A percentile compares a stretch with the other conserved stretches of the same genome.
These are phyloP conservation scores for Leucaena leucocephala DNA, from an alignment of 306 rosid species.

Conservation along the genomic window DNA sequence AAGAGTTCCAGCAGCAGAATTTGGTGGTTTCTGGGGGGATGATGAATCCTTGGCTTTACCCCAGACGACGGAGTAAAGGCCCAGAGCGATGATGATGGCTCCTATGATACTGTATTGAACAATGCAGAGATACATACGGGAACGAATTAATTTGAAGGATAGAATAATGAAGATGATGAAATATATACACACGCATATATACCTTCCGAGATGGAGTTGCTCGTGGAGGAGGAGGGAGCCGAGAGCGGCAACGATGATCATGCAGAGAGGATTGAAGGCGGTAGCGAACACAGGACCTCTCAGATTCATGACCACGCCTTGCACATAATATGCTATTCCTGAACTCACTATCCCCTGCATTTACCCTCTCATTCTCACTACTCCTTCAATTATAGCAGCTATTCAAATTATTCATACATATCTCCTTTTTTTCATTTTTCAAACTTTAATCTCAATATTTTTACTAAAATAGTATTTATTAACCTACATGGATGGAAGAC, in stretches of 20 bases:
- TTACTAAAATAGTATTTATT: no score
- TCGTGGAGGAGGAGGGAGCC: constrained; percentile 62
- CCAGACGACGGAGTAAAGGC: constrained; percentile 76
- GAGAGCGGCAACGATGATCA: constrained; percentile 58
- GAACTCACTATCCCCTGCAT: constrained; percentile 64
- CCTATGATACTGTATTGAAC: constrained; percentile 51
- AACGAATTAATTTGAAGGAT: no score
- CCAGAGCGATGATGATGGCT: constrained; percentile 58
- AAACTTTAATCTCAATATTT: not conserved
- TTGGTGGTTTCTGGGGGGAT: constrained; percentile 18
- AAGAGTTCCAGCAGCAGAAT: not conserved
- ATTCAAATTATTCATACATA: not conserved
- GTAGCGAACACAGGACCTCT: constrained; percentile 74
- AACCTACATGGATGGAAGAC: not conserved
- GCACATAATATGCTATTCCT: constrained; percentile 66
- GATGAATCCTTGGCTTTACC: constrained; percentile 55
- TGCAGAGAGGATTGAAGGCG: constrained; percentile 75
- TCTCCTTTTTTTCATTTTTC: not conserved
- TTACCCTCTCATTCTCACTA: not conserved
- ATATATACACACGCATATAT: not conserved
- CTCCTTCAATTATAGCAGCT: no score
- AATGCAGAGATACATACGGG: no score
- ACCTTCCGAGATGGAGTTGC: constrained; percentile 65
- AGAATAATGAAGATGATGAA: not conserved
- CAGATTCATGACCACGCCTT: constrained; percentile 59